These are phyloP conservation scores for Elsinoe batatas DNA, from an alignment of 2,329 filamentous ascomycete species.

Conservation along the genomic window DNA sequence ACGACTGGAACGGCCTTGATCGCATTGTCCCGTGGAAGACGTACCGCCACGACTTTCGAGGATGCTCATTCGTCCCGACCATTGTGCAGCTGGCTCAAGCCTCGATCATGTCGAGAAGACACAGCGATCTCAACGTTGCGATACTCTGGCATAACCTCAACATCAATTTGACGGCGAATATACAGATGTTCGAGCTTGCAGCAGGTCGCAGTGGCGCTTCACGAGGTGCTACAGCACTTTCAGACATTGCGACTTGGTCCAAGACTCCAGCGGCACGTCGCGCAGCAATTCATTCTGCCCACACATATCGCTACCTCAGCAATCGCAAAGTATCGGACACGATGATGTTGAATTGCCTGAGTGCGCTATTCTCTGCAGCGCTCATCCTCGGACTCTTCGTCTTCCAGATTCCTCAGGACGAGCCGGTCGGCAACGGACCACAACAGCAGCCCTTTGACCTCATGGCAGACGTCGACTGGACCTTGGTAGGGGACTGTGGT, in stretches of 20 bases:
- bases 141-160: constrained; percentile 46
- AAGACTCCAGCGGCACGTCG: constrained; percentile 41
- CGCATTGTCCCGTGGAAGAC: constrained; percentile 25
- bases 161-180: constrained; percentile 43
- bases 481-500: constrained; percentile 36
- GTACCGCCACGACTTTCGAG: constrained; percentile 40
- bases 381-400: constrained; percentile 44
- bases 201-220: constrained; percentile 41
- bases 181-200: constrained; percentile 44
- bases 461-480: constrained; percentile 43
- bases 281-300: constrained; percentile 43
- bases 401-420: constrained; percentile 35
- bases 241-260: constrained; percentile 43
- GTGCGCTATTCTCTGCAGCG: constrained; percentile 42
- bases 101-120: constrained; percentile 35
- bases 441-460: constrained; percentile 33
- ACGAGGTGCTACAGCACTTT: constrained; percentile 39
- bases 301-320: constrained; percentile 42
- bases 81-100: constrained; percentile 29
- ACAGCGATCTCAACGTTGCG: constrained; percentile 40
- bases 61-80: constrained; percentile 30
- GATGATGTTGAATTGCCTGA: constrained; percentile 41
- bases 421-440: constrained; percentile 19
- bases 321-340: constrained; percentile 45
- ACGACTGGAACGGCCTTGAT: constrained; percentile 16